These are phyloP conservation scores for Microdochium bolleyi DNA, from an alignment of 2,329 filamentous ascomycete genomes.

Conservation along the genomic window DNA sequence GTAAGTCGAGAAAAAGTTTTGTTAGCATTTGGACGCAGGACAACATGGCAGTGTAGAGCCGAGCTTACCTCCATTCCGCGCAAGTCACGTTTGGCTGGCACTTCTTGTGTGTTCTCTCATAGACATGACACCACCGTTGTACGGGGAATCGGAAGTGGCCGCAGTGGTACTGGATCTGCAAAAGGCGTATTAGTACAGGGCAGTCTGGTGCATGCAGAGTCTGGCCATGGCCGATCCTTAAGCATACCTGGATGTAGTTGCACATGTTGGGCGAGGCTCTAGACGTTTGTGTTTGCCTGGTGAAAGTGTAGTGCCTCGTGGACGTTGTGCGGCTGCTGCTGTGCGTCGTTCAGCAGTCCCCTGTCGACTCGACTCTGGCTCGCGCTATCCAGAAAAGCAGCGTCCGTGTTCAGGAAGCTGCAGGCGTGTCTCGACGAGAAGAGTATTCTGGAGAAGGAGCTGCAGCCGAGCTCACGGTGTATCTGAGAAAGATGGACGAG, in stretches of 20 bases:
- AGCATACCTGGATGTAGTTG: background rate
- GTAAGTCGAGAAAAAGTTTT: background rate
- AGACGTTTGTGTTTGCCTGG: background rate
- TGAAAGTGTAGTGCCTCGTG: background rate
- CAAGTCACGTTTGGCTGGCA: slow-evolving; percentile 2
- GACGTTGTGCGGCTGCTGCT: background rate
- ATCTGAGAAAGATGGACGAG: background rate
- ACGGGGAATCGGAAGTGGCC: slow-evolving; percentile 3
- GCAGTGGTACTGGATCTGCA: slow-evolving; percentile 2
- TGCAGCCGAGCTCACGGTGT: background rate
- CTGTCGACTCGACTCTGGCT: too few species aligned
- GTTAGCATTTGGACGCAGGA: background rate
- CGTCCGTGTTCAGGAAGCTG: too few species aligned
- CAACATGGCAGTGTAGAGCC: background rate
- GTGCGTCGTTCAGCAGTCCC: too few species aligned
- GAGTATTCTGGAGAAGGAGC: background rate
- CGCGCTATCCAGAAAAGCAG: too few species aligned
- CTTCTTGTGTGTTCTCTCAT: slow-evolving; percentile 1
- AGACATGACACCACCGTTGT: slow-evolving; percentile 2
- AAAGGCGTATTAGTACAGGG: background rate
- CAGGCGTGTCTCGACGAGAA: background rate
- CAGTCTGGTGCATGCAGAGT: too few species aligned
- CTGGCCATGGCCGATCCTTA: too few species aligned
- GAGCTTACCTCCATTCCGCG: slow-evolving; percentile 2
- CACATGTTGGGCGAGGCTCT: background rate